Evolutionary conservation across 2,329 filamentous ascomycete species (phyloP).

Genomic region (Colletotrichum liriopes): DNA sequence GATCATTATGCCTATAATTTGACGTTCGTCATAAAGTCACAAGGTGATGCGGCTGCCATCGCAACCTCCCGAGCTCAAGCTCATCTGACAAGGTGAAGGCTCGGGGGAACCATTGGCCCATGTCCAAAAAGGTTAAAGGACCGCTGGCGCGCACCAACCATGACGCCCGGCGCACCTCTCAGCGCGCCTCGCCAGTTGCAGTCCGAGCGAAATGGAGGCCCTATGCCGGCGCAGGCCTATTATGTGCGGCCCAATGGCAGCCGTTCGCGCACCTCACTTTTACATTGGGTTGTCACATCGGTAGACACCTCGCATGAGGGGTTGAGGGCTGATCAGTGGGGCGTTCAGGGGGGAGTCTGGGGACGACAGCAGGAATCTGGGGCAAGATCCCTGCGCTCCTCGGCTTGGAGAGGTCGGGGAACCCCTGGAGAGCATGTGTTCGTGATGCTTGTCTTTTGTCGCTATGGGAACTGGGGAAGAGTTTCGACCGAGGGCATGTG

Average conservation of each 20-base stretch:
- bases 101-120: conserved; percentile 28
- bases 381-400: conserved; percentile 32
- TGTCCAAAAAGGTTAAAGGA: conserved; percentile 15
- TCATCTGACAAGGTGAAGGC: conserved; percentile 11
- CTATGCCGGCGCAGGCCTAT: background rate
- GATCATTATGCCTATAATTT: background rate
- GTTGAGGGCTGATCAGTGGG: conserved; percentile 24
- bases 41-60: background rate
- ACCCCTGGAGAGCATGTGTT: conserved; percentile 19
- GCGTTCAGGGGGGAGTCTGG: conserved; percentile 1
- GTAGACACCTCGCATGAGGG: conserved; percentile 34
- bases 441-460: background rate
- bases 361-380: conserved; percentile 12
- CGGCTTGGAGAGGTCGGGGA: conserved; percentile 19
- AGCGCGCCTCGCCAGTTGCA: conserved; percentile 3
- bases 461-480: background rate
- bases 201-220: background rate
- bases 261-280: conserved; percentile 2
- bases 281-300: conserved; percentile 17
- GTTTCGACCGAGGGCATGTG: conserved; percentile 29
- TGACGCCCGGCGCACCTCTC: conserved; percentile 14
- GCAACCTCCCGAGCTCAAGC: background rate
- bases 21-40: background rate
- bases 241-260: conserved; percentile 15
- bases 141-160: conserved; percentile 15